These are phyloP conservation scores for Schizophyllum commune DNA, from an alignment of 1,284 basidiomycete genomes.

Conservation along the genomic window DNA sequence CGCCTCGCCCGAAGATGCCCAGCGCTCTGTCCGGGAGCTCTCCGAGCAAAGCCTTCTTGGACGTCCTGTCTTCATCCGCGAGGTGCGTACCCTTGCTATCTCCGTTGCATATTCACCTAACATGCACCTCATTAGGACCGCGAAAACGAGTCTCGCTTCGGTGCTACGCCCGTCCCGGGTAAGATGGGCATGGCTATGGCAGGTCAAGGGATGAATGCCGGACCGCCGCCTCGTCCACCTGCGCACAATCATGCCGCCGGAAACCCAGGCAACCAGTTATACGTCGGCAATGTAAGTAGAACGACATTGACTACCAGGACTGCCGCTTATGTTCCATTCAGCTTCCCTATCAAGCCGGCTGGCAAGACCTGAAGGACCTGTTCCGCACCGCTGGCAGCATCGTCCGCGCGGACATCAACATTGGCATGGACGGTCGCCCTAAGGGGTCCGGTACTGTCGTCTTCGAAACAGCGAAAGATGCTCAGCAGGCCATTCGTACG, in stretches of 20 bases:
- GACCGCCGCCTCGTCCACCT: constrained; percentile 66
- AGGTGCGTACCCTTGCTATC: constrained; percentile 46
- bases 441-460: constrained; percentile 96
- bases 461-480: constrained; percentile 87
- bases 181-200: constrained; percentile 91
- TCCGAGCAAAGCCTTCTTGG: constrained; percentile 86
- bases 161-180: constrained; percentile 86
- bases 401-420: constrained; percentile 90
- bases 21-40: constrained; percentile 79
- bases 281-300: constrained; percentile 78
- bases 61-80: constrained; percentile 91
- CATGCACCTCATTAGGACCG: constrained; percentile 63
- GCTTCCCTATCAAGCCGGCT: constrained; percentile 92
- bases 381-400: constrained; percentile 94
- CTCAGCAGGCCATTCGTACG: constrained; percentile 85
- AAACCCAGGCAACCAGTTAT: constrained; percentile 81
- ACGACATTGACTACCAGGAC: background rate
- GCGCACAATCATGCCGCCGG: constrained; percentile 60
- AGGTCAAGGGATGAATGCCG: constrained; percentile 66
- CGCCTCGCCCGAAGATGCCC: constrained; percentile 75
- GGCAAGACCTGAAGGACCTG: constrained; percentile 97
- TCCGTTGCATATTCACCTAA: background rate
- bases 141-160: constrained; percentile 91
- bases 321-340: constrained; percentile 32
- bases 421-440: constrained; percentile 84